Conservation (phyloP, 495 filamentous ascomycete genomes). For the Penicillium macrosclerotiorum region DNA sequence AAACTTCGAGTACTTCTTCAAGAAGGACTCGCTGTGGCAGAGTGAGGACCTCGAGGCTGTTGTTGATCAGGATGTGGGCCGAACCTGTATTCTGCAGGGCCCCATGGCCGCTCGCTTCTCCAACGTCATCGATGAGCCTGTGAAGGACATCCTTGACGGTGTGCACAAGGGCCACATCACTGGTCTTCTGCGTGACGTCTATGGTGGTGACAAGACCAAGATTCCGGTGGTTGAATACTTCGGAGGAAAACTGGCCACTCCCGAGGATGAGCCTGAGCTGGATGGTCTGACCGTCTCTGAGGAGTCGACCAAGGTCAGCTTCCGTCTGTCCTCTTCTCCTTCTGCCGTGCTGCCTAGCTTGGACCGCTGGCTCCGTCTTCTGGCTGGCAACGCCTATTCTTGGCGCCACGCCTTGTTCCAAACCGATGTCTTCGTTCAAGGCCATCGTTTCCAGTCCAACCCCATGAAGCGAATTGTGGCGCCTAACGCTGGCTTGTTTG, state of each 20-base stretch:
- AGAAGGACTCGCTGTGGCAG: conserved; percentile 99
- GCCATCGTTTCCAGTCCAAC: conserved; percentile 94
- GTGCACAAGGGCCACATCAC: conserved; percentile 87
- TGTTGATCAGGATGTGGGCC: conserved; percentile 89
- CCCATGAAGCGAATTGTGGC: conserved; percentile 88
- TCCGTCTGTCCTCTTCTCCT: conserved; percentile 72
- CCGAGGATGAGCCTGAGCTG: conserved; percentile 57
- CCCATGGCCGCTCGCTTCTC: conserved; percentile 93
- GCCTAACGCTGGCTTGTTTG: conserved; percentile 78
- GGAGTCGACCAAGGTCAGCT: conserved; percentile 71
- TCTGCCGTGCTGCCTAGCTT: conserved; percentile 69
- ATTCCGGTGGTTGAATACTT: conserved; percentile 94
- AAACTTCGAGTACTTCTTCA: conserved; percentile 97
- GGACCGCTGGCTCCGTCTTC: conserved; percentile 79
- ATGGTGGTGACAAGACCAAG: conserved; percentile 64
- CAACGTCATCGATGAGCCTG: conserved; percentile 81
- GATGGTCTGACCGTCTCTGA: conserved; percentile 80
- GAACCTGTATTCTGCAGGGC: conserved; percentile 93
- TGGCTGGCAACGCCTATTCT: conserved; percentile 80
- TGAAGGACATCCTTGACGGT: conserved; percentile 87
- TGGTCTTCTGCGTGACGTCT: conserved; percentile 73
- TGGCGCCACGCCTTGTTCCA: conserved; percentile 98
- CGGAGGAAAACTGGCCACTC: conserved; percentile 69
- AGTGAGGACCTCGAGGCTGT: conserved; percentile 96
- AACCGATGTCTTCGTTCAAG: conserved; percentile 92